Conservation (phyloP, 2,329 filamentous ascomycete species). For the Byssoonygena ceratinophila region DNA sequence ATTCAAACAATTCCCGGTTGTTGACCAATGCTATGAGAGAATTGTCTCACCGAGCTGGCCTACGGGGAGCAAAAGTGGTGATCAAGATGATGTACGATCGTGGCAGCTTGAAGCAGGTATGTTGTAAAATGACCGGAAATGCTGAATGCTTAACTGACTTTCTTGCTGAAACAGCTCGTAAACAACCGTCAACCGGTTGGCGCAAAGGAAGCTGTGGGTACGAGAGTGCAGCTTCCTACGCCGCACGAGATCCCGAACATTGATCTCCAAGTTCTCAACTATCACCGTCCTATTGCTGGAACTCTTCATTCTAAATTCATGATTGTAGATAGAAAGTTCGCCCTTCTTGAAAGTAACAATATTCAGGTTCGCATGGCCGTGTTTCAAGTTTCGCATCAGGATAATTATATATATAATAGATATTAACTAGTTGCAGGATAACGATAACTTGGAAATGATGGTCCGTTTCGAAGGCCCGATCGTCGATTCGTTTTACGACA, state of each 20-base stretch:
- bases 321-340: constrained; percentile 62
- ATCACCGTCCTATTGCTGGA: constrained; percentile 57
- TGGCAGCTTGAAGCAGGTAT: constrained; percentile 51
- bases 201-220: constrained; percentile 48
- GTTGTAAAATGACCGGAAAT: neutral
- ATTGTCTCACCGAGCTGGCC: constrained; percentile 54
- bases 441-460: constrained; percentile 75
- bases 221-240: constrained; percentile 50
- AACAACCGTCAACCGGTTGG: constrained; percentile 55
- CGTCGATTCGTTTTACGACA: constrained; percentile 65
- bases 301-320: constrained; percentile 73
- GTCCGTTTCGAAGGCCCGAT: constrained; percentile 64
- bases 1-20: constrained; percentile 55
- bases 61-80: constrained; percentile 47
- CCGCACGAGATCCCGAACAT: constrained; percentile 59
- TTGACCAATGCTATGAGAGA: constrained; percentile 60
- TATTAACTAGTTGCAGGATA: constrained; percentile 43
- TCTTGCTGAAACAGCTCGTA: constrained; percentile 31
- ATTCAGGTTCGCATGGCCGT: constrained; percentile 40
- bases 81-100: constrained; percentile 69
- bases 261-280: constrained; percentile 62
- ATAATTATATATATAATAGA: neutral
- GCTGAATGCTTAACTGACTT: neutral
- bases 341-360: constrained; percentile 65
- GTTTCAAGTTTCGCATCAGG: too few species aligned